A percentile compares a stretch with the other conserved stretches of the same genome.
phyloP scores from a whole-genome alignment of 2,329 filamentous ascomycete genomes.

The Hansfordia pulvinata region DNA sequence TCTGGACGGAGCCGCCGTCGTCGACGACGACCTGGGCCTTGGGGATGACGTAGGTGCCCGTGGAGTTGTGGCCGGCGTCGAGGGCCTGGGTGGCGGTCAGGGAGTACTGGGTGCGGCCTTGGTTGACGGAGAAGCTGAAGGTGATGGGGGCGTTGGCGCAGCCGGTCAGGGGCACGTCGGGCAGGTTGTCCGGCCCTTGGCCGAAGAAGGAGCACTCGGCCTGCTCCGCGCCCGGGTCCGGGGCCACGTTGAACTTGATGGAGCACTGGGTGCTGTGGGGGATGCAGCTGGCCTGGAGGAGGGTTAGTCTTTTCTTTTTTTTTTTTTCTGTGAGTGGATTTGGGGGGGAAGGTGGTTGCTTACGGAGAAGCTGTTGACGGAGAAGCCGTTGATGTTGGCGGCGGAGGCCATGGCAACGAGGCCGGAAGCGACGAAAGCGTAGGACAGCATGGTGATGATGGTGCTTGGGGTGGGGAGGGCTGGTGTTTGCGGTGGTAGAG shows the following conservation, averaged over 20 bases:
- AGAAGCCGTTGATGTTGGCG: not conserved
- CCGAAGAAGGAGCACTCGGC: not conserved
- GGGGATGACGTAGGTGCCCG: slow-evolving; percentile 1
- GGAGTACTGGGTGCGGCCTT: too few relatives aligned
- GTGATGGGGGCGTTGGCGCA: slow-evolving; percentile 1
- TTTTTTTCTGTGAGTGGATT: too few relatives aligned
- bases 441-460: not conserved
- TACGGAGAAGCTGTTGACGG: too few relatives aligned
- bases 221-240: not conserved
- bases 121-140: too few relatives aligned
- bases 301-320: slow-evolving; percentile 3
- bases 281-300: slow-evolving; percentile 1
- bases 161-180: not conserved
- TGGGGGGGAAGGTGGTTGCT: too few relatives aligned
- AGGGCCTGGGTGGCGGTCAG: too few relatives aligned
- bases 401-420: not conserved
- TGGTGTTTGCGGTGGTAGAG: not conserved
- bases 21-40: slow-evolving; percentile 2
- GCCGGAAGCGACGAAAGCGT: not conserved
- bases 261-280: slow-evolving; percentile 2
- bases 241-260: slow-evolving; percentile 1
- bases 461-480: not conserved
- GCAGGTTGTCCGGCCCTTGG: slow-evolving; percentile 2
- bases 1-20: slow-evolving; percentile 3
- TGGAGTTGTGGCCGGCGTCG: slow-evolving; percentile 1